Percentiles rank a stretch among this genome's conserved stretches.
Evolutionary conservation across 805 yeast genomes (phyloP).

Genomic region (Candida hispaniensis): DNA sequence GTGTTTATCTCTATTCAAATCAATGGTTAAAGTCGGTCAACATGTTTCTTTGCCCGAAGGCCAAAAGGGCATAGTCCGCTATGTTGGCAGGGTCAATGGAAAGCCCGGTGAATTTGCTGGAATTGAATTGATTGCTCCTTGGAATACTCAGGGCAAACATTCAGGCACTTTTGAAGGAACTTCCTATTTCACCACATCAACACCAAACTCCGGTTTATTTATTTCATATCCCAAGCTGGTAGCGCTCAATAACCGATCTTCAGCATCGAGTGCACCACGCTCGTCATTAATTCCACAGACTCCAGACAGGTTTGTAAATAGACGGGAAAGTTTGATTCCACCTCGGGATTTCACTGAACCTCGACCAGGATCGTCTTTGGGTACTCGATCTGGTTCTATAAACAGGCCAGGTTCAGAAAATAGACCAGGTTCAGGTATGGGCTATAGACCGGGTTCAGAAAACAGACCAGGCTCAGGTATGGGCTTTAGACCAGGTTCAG

Average conservation of each 20-base stretch:
- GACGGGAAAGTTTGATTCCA: slow-evolving; percentile 6
- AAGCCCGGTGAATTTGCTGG: slow-evolving; percentile 79
- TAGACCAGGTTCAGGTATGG: background rate
- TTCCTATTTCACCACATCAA: slow-evolving; percentile 53
- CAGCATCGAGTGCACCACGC: background rate
- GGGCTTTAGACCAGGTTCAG: too few species aligned
- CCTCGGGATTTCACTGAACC: background rate
- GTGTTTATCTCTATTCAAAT: too few species aligned
- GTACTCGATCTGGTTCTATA: too few species aligned
- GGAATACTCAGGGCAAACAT: slow-evolving; percentile 62
- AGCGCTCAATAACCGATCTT: slow-evolving; percentile 6
- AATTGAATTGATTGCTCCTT: slow-evolving; percentile 64
- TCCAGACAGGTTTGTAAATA: background rate
- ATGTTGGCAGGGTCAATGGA: slow-evolving; percentile 60
- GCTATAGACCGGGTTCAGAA: slow-evolving; percentile 6
- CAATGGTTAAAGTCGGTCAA: slow-evolving; percentile 28
- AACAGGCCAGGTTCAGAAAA: slow-evolving; percentile 5
- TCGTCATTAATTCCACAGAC: slow-evolving; percentile 17
- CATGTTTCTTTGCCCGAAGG: slow-evolving; percentile 46
- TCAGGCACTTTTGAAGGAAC: slow-evolving; percentile 69
- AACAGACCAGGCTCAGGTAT: slow-evolving; percentile 2
- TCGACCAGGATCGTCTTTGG: too few species aligned
- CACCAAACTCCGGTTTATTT: slow-evolving; percentile 65
- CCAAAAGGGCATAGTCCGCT: slow-evolving; percentile 56
- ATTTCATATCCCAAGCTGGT: slow-evolving; percentile 37